phyloP scores from a whole-genome alignment of 2,329 filamentous ascomycete genomes.

The Clarireedia sp. region DNA sequence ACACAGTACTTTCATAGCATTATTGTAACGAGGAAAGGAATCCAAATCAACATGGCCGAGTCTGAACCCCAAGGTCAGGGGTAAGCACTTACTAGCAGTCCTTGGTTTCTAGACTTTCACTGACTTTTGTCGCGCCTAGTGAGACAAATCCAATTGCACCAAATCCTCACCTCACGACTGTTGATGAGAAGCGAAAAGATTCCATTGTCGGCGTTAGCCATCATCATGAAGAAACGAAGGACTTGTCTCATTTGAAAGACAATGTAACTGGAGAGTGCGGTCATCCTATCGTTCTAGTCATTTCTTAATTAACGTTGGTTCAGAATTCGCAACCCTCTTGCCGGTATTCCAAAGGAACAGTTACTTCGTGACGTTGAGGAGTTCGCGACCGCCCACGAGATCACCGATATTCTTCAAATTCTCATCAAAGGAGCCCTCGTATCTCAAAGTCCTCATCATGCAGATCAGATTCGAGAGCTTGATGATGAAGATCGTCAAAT shows the following conservation, averaged over 20 bases:
- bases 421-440: constrained; percentile 66
- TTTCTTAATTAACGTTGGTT: no score
- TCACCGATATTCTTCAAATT: constrained; percentile 48
- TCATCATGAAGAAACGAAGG: background rate
- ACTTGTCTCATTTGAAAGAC: background rate
- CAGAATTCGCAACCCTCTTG: constrained; percentile 49
- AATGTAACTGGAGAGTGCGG: constrained; percentile 7
- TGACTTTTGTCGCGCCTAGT: background rate
- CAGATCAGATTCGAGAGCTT: constrained; percentile 51
- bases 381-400: constrained; percentile 51
- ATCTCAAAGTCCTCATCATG: constrained; percentile 63
- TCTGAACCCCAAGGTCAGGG: background rate
- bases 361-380: constrained; percentile 47
- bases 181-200: background rate
- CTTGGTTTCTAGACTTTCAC: background rate
- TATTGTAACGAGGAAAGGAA: background rate
- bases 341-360: constrained; percentile 43
- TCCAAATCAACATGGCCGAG: constrained; percentile 3
- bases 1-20: background rate
- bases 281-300: background rate
- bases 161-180: background rate
- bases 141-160: background rate
- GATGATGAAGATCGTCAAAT: constrained; percentile 51
- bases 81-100: background rate
- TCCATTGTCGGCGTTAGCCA: background rate